Evolutionary conservation across 2,329 filamentous ascomycete species (phyloP).

Genomic region (Exutisphaerella laricina): DNA sequence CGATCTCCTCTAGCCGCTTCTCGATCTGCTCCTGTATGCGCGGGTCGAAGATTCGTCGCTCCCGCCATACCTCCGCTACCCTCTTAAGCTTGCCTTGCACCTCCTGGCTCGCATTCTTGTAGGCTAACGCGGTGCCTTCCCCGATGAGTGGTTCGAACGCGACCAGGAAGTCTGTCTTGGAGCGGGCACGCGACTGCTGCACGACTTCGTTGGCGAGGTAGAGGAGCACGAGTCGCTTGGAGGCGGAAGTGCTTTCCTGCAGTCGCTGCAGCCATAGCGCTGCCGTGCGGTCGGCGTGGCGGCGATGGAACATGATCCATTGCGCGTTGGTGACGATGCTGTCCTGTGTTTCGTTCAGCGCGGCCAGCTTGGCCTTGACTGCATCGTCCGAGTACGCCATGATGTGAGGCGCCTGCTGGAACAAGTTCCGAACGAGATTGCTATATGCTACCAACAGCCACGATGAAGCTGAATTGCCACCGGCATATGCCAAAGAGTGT

Average conservation of each 20-base stretch:
- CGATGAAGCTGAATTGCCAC: background rate
- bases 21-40: slow-evolving; percentile 79
- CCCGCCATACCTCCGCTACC: slow-evolving; percentile 91
- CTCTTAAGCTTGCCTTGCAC: slow-evolving; percentile 81
- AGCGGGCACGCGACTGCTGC: slow-evolving; percentile 88
- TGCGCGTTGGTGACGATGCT: slow-evolving; percentile 94
- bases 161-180: slow-evolving; percentile 85
- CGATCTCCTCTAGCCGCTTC: slow-evolving; percentile 62
- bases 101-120: slow-evolving; percentile 80
- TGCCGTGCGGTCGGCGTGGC: slow-evolving; percentile 86
- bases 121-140: slow-evolving; percentile 83
- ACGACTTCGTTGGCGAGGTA: slow-evolving; percentile 97
- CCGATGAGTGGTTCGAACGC: slow-evolving; percentile 90
- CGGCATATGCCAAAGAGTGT: background rate
- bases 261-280: slow-evolving; percentile 87
- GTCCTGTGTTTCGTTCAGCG: slow-evolving; percentile 94
- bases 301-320: slow-evolving; percentile 99
- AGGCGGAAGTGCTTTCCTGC: slow-evolving; percentile 71
- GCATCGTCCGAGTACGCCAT: slow-evolving; percentile 98
- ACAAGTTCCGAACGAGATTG: slow-evolving; percentile 5
- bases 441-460: slow-evolving; percentile 2
- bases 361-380: slow-evolving; percentile 88
- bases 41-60: slow-evolving; percentile 74
- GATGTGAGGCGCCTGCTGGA: slow-evolving; percentile 3
- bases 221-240: slow-evolving; percentile 82